These are phyloP conservation scores for Pythium diclinum DNA, from an alignment of 352 stramenopile species.

Conservation along the genomic window DNA sequence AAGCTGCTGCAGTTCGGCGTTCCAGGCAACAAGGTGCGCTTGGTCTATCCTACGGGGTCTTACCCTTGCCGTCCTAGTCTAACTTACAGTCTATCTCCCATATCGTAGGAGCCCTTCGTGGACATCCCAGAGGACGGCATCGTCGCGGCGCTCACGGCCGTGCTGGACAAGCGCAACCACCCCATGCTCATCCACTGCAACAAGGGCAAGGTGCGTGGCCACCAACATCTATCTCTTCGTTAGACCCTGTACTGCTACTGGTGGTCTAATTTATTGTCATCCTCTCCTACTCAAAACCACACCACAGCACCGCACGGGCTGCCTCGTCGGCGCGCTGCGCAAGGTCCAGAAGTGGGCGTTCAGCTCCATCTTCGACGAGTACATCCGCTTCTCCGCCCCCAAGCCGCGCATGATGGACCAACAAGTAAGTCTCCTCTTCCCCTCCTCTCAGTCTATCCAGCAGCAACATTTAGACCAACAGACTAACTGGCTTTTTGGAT, in stretches of 20 bases:
- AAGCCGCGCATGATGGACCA: slow-evolving; percentile 89
- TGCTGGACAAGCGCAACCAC: slow-evolving; percentile 84
- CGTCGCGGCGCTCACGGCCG: slow-evolving; percentile 60
- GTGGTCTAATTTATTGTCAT: neutral
- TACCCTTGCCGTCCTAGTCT: neutral
- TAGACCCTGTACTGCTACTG: neutral
- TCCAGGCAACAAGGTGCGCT: slow-evolving; percentile 70
- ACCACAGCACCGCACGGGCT: slow-evolving; percentile 72
- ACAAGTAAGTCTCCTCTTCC: slow-evolving; percentile 37
- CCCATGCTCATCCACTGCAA: slow-evolving; percentile 89
- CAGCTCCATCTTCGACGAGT: slow-evolving; percentile 83
- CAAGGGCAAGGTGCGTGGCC: slow-evolving; percentile 65
- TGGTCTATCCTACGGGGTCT: neutral
- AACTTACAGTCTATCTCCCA: neutral
- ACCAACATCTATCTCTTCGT: neutral
- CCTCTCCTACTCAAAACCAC: neutral
- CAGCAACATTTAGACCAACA: neutral
- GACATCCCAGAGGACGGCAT: slow-evolving; percentile 84
- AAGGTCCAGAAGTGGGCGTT: slow-evolving; percentile 84
- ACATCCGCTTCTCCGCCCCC: slow-evolving; percentile 80
- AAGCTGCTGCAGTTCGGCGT: slow-evolving; percentile 83
- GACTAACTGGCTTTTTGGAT: neutral
- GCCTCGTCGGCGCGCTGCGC: slow-evolving; percentile 69
- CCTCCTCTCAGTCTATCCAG: neutral
- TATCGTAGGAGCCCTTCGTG: slow-evolving; percentile 72